Percentiles rank a stretch among this genome's conserved stretches.
phyloP scores from a whole-genome alignment of 441 rosid genomes.

The Viola pubescens region DNA sequence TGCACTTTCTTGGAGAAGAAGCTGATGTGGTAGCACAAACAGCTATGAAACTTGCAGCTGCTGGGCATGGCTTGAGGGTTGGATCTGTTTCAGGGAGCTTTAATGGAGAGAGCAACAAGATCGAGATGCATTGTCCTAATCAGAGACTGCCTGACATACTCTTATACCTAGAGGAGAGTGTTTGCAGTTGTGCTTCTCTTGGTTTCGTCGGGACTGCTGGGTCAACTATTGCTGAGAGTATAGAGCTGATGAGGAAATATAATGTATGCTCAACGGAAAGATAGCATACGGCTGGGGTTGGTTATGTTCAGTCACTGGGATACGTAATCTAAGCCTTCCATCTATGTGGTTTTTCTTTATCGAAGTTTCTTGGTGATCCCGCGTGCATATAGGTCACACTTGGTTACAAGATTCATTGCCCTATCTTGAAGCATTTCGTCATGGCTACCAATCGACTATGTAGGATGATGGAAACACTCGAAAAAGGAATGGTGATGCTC shows the following conservation, averaged over 20 bases:
- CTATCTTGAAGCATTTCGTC: too few species aligned
- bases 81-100: conserved; percentile 29
- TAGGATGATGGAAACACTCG: too few species aligned
- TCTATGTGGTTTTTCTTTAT: too few species aligned
- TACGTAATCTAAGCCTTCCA: too few species aligned
- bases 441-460: too few species aligned
- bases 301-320: background rate
- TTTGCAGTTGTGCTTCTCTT: conserved; percentile 82
- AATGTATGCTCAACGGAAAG: conserved; percentile 34
- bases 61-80: conserved; percentile 40
- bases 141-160: conserved; percentile 41
- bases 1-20: conserved; percentile 27
- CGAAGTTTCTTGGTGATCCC: too few species aligned
- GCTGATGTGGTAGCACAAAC: conserved; percentile 40
- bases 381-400: too few species aligned
- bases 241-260: conserved; percentile 64
- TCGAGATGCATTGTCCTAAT: conserved; percentile 36
- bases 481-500: too few species aligned
- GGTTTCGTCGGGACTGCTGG: conserved; percentile 91
- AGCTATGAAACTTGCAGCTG: conserved; percentile 33
- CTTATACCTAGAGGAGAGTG: conserved; percentile 66
- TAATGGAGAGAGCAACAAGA: conserved; percentile 19
- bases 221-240: conserved; percentile 78
- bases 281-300: conserved; percentile 6
- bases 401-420: too few species aligned